These are phyloP conservation scores for Candida ipomoeae DNA, from an alignment of 805 yeast genomes.

Conservation along the genomic window DNA sequence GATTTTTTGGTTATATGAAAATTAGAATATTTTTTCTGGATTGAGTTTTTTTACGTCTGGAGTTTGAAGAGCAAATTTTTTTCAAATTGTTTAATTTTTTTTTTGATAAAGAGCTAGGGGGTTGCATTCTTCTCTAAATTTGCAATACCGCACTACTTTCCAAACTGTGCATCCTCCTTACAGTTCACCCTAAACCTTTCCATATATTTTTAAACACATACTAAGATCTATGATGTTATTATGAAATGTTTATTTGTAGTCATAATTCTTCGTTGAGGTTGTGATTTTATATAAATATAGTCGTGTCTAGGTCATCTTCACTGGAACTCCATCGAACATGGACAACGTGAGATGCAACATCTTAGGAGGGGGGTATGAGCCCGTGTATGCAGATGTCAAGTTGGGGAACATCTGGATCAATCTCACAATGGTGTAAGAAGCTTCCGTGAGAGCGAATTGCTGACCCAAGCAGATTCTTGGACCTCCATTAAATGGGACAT, in stretches of 20 bases:
- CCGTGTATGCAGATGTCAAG: conserved; percentile 16
- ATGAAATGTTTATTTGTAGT: too few species aligned
- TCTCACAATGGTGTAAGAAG: conserved; percentile 40
- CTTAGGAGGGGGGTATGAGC: conserved; percentile 16
- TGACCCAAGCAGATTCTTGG: conserved; percentile 55
- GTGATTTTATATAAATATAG: background rate
- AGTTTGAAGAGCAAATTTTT: too few species aligned
- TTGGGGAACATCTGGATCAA: conserved; percentile 30
- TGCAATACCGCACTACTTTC: too few species aligned
- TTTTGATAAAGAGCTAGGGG: too few species aligned
- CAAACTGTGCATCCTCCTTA: too few species aligned
- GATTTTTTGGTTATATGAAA: background rate
- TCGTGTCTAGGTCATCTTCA: conserved; percentile 8
- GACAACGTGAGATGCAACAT: conserved; percentile 25
- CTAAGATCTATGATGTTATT: too few species aligned
- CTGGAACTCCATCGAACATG: conserved; percentile 21
- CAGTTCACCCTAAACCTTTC: too few species aligned
- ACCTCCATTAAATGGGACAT: conserved; percentile 52
- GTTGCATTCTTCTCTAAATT: too few species aligned
- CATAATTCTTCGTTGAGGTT: background rate
- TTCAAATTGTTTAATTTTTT: too few species aligned
- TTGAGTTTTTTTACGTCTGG: too few species aligned
- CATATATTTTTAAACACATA: too few species aligned
- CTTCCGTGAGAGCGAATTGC: conserved; percentile 53
- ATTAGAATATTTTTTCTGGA: too few species aligned